Evolutionary conservation across 2,329 filamentous ascomycete genomes (phyloP).

Genomic region (Fusarium musae): DNA sequence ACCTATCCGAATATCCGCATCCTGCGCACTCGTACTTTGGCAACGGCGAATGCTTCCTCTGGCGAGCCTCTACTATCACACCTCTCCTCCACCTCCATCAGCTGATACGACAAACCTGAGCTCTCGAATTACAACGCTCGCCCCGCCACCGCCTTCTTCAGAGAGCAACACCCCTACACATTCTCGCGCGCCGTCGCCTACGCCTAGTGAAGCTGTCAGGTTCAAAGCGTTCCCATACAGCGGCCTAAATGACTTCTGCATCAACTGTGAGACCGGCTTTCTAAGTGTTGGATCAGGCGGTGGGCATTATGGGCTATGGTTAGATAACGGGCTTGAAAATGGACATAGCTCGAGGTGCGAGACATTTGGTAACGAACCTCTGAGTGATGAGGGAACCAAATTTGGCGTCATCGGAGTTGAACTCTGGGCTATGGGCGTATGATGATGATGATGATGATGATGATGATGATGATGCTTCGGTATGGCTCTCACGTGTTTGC

Average conservation of each 20-base stretch:
- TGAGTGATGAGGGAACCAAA: conserved; percentile 92
- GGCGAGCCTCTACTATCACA: conserved; percentile 68
- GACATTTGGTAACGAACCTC: conserved; percentile 93
- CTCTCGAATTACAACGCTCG: conserved; percentile 53
- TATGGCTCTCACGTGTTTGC: conserved; percentile 14
- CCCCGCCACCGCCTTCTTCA: conserved; percentile 44
- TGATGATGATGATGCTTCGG: conserved; percentile 6
- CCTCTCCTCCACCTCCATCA: conserved; percentile 63
- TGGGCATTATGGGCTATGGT: conserved; percentile 92
- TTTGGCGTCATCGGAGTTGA: conserved; percentile 93
- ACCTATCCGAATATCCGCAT: conserved; percentile 88
- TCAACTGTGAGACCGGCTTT: conserved; percentile 88
- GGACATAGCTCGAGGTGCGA: conserved; percentile 86
- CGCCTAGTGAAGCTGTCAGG: conserved; percentile 78
- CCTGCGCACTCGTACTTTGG: conserved; percentile 89
- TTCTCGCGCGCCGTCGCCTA: conserved; percentile 49
- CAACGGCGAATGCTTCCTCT: conserved; percentile 91
- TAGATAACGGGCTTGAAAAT: conserved; percentile 85
- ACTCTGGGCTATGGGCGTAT: conserved; percentile 85
- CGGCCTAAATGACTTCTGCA: conserved; percentile 95
- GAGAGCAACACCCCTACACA: conserved; percentile 40
- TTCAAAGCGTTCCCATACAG: conserved; percentile 99
- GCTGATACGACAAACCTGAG: conserved; percentile 60
- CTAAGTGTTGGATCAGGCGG: conserved; percentile 89
- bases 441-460: conserved; percentile 37